Evolutionary conservation across 805 yeast genomes (phyloP).

Genomic region (Spathaspora gorwiae): DNA sequence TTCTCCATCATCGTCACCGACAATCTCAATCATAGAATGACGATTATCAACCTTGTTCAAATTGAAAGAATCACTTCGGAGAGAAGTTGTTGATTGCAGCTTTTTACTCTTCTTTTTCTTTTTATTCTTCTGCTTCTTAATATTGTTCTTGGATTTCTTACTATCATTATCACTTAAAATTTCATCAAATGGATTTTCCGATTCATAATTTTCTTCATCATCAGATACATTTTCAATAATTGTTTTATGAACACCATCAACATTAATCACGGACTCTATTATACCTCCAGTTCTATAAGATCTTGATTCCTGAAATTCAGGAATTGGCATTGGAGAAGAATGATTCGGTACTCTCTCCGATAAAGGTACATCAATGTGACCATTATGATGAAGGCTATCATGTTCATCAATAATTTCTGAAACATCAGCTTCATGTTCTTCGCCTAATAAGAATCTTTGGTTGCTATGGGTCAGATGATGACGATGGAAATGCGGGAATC

Average conservation of each 20-base stretch:
- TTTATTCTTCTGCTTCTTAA: background rate
- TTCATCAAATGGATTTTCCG: background rate
- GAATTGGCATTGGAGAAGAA: conserved; percentile 3
- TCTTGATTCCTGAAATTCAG: conserved; percentile 31
- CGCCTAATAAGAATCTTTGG: conserved; percentile 16
- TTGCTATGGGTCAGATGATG: conserved; percentile 7
- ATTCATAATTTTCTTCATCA: conserved; percentile 23
- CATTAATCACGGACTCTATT: conserved; percentile 76
- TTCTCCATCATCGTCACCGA: conserved; percentile 5
- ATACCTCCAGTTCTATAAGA: conserved; percentile 57
- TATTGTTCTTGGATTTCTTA: conserved; percentile 5
- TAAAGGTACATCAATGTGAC: background rate
- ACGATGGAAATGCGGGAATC: background rate
- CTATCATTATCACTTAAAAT: background rate
- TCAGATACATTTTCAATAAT: conserved; percentile 66
- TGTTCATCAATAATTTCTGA: conserved; percentile 14
- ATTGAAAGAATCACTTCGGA: conserved; percentile 8
- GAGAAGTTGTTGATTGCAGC: background rate
- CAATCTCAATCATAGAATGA: background rate
- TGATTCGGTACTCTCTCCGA: background rate
- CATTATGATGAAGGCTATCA: background rate
- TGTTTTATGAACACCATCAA: conserved; percentile 80
- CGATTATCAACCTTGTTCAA: conserved; percentile 2
- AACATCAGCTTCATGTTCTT: conserved; percentile 22
- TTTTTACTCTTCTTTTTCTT: background rate